Conservation (phyloP, 768 basidiomycete genomes). For the Calocybe indica region DNA sequence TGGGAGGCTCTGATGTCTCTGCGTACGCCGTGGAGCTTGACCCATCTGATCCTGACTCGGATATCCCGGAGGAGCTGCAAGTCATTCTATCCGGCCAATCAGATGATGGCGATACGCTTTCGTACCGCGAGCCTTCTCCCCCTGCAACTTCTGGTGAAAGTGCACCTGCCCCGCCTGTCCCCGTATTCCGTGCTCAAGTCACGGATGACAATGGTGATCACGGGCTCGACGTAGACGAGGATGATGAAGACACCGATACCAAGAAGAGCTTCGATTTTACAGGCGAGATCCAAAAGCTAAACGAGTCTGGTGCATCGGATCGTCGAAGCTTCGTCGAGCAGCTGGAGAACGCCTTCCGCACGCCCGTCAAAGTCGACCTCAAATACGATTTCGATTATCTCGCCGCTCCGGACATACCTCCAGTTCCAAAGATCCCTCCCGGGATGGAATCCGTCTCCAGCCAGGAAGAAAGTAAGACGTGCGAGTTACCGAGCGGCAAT, state of each 20-base stretch:
- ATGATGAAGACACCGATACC: constrained; percentile 57
- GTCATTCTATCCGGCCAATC: constrained; percentile 40
- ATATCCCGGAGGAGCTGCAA: constrained; percentile 77
- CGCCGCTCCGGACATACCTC: constrained; percentile 32
- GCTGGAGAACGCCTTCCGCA: constrained; percentile 73
- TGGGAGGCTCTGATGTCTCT: too few relatives aligned
- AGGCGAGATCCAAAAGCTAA: constrained; percentile 63
- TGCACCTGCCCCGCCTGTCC: constrained; percentile 14
- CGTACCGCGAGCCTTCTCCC: constrained; percentile 24
- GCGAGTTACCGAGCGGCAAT: too few relatives aligned
- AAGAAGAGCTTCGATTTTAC: constrained; percentile 85
- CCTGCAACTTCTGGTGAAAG: constrained; percentile 32
- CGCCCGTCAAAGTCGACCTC: constrained; percentile 65
- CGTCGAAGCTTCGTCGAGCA: constrained; percentile 77
- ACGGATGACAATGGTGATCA: constrained; percentile 38
- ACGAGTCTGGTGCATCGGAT: constrained; percentile 65
- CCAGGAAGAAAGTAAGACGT: constrained; percentile 3
- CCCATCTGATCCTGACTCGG: too few relatives aligned
- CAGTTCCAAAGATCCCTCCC: constrained; percentile 46
- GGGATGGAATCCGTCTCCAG: background rate
- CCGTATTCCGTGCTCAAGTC: constrained; percentile 38
- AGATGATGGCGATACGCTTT: constrained; percentile 33
- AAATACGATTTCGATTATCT: constrained; percentile 32
- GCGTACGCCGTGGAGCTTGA: too few relatives aligned
- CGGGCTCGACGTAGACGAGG: constrained; percentile 34